Conservation (phyloP, 208 protist species). For the Acanthamoeba culbertsoni region DNA sequence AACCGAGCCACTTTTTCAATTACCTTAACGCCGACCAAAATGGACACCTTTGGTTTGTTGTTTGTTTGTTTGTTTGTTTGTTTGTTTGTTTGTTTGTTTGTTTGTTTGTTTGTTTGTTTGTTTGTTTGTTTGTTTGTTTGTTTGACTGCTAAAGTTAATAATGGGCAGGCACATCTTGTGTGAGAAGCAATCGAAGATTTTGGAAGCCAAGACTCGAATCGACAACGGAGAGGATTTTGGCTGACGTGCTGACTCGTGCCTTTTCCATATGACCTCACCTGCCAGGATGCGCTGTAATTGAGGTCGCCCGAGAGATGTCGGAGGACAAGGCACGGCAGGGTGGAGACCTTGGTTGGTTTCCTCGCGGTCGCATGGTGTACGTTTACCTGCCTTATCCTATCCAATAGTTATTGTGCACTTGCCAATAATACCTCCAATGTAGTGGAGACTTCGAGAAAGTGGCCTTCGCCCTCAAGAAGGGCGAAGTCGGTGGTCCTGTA, state of each 20-base stretch:
- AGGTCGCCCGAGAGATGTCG: slow-evolving; percentile 37
- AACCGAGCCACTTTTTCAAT: not conserved
- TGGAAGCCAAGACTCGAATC: slow-evolving; percentile 24
- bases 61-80: not conserved
- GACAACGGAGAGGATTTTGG: slow-evolving; percentile 12
- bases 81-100: not conserved
- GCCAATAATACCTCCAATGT: not conserved
- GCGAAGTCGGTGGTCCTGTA: not conserved
- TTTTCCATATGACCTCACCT: too few species aligned
- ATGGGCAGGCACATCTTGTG: not conserved
- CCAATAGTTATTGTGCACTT: not conserved
- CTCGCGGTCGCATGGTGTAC: slow-evolving; percentile 50
- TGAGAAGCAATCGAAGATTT: slow-evolving; percentile 56
- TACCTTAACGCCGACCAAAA: not conserved
- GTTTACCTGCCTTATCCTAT: not conserved
- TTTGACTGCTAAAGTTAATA: too few species aligned
- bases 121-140: not conserved
- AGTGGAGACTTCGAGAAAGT: slow-evolving; percentile 38
- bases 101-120: not conserved
- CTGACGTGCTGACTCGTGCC: not conserved
- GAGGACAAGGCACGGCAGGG: slow-evolving; percentile 54
- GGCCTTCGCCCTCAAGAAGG: slow-evolving; percentile 45
- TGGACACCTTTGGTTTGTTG: not conserved
- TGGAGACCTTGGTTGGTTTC: slow-evolving; percentile 44
- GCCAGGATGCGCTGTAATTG: too few species aligned